Evolutionary conservation across 179 eudicot species (phyloP).

Genomic region (Silene noctiflora): DNA sequence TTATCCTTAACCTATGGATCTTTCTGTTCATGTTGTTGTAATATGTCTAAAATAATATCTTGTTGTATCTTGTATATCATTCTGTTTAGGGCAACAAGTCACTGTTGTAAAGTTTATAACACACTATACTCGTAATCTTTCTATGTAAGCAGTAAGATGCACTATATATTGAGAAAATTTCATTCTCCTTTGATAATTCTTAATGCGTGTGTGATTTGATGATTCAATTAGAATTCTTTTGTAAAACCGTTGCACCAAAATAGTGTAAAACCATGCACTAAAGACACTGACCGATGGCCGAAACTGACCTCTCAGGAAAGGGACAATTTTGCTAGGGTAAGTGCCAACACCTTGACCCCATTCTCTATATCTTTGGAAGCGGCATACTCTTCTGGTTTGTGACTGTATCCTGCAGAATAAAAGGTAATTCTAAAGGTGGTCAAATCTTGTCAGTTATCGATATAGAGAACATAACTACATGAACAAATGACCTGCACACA

Average conservation of each 20-base stretch:
- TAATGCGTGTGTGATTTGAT: too few species aligned
- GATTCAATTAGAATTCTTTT: too few species aligned
- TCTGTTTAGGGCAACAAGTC: conserved; percentile 15
- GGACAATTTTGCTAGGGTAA: conserved; percentile 75
- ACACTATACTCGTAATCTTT: conserved; percentile 21
- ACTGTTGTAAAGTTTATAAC: conserved; percentile 7
- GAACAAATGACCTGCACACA: neutral
- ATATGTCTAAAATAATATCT: conserved; percentile 13
- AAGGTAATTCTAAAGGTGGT: neutral
- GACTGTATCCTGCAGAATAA: conserved; percentile 73
- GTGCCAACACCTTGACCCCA: conserved; percentile 80
- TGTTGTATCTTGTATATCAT: neutral
- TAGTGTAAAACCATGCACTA: too few species aligned
- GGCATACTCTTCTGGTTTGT: conserved; percentile 84
- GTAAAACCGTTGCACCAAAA: too few species aligned
- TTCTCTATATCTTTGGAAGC: conserved; percentile 57
- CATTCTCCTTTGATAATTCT: neutral
- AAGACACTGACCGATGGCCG: too few species aligned
- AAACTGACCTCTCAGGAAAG: conserved; percentile 27
- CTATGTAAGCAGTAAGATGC: conserved; percentile 23
- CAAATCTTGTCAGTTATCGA: neutral
- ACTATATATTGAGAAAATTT: conserved; percentile 18
- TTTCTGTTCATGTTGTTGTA: conserved; percentile 31
- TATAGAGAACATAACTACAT: neutral
- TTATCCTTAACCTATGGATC: conserved; percentile 19